phyloP scores from a whole-genome alignment of 805 yeast species.

The Teunomyces panamensis region DNA sequence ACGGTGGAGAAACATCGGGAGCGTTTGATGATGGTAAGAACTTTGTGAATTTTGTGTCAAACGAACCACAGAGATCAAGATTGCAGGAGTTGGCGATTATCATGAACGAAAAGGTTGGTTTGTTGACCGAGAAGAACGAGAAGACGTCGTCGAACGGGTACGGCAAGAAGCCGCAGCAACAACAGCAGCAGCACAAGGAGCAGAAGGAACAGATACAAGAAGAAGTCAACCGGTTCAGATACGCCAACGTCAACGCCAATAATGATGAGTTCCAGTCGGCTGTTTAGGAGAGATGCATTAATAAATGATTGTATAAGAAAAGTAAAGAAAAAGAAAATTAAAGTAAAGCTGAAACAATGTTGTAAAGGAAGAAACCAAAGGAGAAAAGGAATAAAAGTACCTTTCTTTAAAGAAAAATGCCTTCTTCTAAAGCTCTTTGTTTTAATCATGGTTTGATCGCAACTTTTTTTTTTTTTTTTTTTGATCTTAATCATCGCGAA shows the following conservation, averaged over 20 bases:
- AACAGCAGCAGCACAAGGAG: conserved; percentile 17
- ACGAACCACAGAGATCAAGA: conserved; percentile 76
- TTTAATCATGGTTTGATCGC: too few species aligned
- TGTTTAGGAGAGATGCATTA: conserved; percentile 13
- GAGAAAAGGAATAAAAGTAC: too few species aligned
- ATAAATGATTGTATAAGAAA: neutral
- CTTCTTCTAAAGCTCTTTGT: too few species aligned
- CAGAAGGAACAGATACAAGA: conserved; percentile 32
- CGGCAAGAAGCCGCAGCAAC: conserved; percentile 37
- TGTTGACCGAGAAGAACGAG: conserved; percentile 81
- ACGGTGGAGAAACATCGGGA: conserved; percentile 74
- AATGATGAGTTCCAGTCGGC: conserved; percentile 44
- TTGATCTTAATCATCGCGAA: neutral
- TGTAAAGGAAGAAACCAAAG: too few species aligned
- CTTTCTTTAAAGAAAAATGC: too few species aligned
- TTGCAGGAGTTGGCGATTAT: conserved; percentile 85
- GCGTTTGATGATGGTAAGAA: conserved; percentile 62
- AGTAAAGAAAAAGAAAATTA: neutral
- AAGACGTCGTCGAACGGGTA: conserved; percentile 77
- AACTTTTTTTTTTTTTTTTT: too few species aligned
- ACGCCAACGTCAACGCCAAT: conserved; percentile 42
- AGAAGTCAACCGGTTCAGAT: conserved; percentile 40
- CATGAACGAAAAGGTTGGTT: conserved; percentile 76
- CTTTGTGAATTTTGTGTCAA: conserved; percentile 60
- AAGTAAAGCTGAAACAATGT: too few species aligned